Conservation (phyloP, 768 basidiomycete species). For the Hortiboletus flavorubellus region DNA sequence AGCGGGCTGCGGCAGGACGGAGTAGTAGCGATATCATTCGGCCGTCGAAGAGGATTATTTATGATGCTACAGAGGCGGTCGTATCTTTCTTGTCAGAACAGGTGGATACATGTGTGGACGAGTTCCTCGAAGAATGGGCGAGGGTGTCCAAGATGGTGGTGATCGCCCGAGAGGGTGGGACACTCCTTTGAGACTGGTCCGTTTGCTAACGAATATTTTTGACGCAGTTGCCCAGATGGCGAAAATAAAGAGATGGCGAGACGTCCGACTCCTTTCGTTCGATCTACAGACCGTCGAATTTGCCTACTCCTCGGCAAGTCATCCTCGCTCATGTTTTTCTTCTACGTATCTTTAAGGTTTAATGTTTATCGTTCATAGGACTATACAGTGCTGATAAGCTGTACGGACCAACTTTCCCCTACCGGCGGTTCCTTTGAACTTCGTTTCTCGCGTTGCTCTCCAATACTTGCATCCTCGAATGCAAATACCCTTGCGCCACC, state of each 20-base stretch:
- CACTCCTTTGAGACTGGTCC: neutral
- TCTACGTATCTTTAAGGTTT: neutral
- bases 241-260: constrained; percentile 64
- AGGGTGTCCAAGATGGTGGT: constrained; percentile 92
- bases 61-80: constrained; percentile 84
- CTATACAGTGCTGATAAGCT: constrained; percentile 75
- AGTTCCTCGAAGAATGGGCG: constrained; percentile 92
- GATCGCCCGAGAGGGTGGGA: constrained; percentile 79
- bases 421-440: constrained; percentile 71
- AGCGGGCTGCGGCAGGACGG: constrained; percentile 53
- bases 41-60: constrained; percentile 86
- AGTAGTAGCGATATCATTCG: constrained; percentile 56
- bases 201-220: neutral
- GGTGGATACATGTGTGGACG: constrained; percentile 84
- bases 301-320: constrained; percentile 61
- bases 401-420: constrained; percentile 69
- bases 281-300: constrained; percentile 93
- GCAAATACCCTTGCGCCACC: constrained; percentile 23
- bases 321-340: neutral
- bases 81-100: constrained; percentile 87
- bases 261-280: constrained; percentile 82
- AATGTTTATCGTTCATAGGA: constrained; percentile 39
- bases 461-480: constrained; percentile 6
- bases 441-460: constrained; percentile 55
- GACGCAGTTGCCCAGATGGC: constrained; percentile 77